Evolutionary conservation across 1,284 basidiomycete genomes (phyloP), one percentile per base, ranked within the genome.

Genomic region (Cutaneotrichosporon arboriforme): DNA sequence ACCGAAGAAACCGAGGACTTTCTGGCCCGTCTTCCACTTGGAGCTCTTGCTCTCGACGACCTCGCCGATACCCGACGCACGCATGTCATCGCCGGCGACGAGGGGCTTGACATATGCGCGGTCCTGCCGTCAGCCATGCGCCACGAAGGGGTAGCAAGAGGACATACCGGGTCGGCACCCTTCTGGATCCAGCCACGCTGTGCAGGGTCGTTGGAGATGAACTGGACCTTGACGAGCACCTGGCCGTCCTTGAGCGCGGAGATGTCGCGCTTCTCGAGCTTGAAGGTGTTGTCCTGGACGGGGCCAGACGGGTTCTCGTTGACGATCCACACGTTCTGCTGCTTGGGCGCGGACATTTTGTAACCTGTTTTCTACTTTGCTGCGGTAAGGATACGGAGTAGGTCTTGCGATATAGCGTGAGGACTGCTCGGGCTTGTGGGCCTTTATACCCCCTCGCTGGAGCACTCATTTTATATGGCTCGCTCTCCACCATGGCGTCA

Each of bases 131-230:
- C 23, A 34, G 55, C n/a, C 47, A 7, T 42, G 13, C 10, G 26
- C 23, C 14, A 23, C 9, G 15, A 37, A 14, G 17, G 12, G 15
- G 12, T 37, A 17, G 15, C 15, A 35, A 15, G 37, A 12, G 8
- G 17, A 46, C 45, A 36, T 33, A 46, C 45, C 2, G 58, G 55
- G 47, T 66, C 63, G 20, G 51, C 50, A 35, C 53, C 56, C 46
- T 52, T 52, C 38, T 61, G 51, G 48, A 70, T 70, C 67, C 68
- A 70, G 10, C 54, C 60, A 22, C 68, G 58, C 63, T 67, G 66
- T 1, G 69, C 70, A 1, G 70, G 69, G 55, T 69, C 68, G 55
- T 72, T 72, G 15, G 62, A 64, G 33, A 72, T 36, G 51, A 54
- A 66, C 31, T 59, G 41, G 23, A 58, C 22, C 54, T 68, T 58